phyloP scores from a whole-genome alignment of 805 yeast species.

The Ogataea chonburiensis region DNA sequence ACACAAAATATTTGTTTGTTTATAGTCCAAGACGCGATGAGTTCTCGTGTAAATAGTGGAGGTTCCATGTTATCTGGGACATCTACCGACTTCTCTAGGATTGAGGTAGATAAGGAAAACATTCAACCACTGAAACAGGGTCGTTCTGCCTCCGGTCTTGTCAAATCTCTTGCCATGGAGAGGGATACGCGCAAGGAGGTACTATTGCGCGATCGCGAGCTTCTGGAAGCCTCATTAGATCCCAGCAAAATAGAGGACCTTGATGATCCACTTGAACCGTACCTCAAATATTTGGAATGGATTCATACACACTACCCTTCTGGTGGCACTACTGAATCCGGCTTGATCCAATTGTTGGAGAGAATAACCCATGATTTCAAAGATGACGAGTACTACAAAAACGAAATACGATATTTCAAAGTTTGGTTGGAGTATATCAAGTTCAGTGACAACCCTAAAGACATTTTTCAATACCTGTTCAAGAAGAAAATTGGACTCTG shows the following conservation, averaged over 20 bases:
- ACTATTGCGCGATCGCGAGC: conserved; percentile 37
- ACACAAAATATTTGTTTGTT: conserved; percentile 4
- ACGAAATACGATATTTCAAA: conserved; percentile 77
- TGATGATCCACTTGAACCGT: conserved; percentile 83
- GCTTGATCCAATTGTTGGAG: conserved; percentile 63
- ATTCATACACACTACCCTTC: conserved; percentile 59
- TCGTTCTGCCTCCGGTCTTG: conserved; percentile 60
- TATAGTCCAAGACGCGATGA: conserved; percentile 10
- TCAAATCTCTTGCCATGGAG: conserved; percentile 39
- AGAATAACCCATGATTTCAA: conserved; percentile 68
- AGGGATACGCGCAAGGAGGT: conserved; percentile 15
- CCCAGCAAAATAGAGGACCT: conserved; percentile 48
- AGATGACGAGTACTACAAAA: conserved; percentile 64
- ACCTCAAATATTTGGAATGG: conserved; percentile 76
- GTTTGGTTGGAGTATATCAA: conserved; percentile 80
- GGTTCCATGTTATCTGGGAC: conserved; percentile 11
- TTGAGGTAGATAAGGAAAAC: conserved; percentile 74
- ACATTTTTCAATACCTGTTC: conserved; percentile 67
- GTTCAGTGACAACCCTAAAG: conserved; percentile 66
- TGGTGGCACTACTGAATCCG: conserved; percentile 60
- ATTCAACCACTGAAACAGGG: conserved; percentile 67
- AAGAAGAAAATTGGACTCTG: conserved; percentile 67
- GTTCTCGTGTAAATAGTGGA: conserved; percentile 11
- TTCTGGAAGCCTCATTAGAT: conserved; percentile 50
- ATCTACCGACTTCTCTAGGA: conserved; percentile 28